Evolutionary conservation across 768 basidiomycete species (phyloP).

Genomic region (Amanita inopinata): DNA sequence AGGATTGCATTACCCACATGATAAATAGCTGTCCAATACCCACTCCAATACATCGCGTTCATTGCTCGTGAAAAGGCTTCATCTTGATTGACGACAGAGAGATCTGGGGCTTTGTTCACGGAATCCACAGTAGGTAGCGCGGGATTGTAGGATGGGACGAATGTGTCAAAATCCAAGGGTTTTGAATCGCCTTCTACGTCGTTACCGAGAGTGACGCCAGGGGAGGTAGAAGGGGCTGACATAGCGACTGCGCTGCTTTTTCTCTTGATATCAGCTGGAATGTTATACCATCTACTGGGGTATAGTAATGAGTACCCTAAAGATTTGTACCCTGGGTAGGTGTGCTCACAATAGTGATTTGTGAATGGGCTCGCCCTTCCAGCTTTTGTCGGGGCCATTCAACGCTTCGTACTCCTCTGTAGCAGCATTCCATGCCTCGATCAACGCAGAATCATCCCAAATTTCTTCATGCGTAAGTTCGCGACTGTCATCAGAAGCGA

Average conservation of each 20-base stretch:
- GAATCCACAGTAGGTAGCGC: constrained; percentile 34
- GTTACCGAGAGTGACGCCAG: constrained; percentile 3
- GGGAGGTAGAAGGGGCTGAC: constrained; percentile 6
- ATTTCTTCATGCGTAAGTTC: constrained; percentile 65
- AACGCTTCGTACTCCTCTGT: constrained; percentile 70
- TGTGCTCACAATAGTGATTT: constrained; percentile 61
- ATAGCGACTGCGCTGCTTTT: constrained; percentile 17
- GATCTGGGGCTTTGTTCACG: constrained; percentile 20
- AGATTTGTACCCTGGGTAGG: neutral
- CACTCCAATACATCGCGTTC: constrained; percentile 78
- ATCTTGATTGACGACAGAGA: constrained; percentile 45
- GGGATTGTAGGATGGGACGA: constrained; percentile 61
- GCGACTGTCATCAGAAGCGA: constrained; percentile 38
- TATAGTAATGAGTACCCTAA: too few relatives aligned
- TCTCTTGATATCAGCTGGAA: constrained; percentile 26
- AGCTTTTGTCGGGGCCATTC: constrained; percentile 59
- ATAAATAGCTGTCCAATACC: constrained; percentile 83
- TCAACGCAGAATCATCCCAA: constrained; percentile 80
- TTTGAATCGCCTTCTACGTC: constrained; percentile 33
- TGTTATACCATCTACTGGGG: constrained; percentile 67
- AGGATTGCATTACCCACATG: constrained; percentile 38
- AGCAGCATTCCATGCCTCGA: constrained; percentile 80
- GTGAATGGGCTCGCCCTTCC: constrained; percentile 63
- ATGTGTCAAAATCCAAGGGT: constrained; percentile 63
- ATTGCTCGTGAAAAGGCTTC: constrained; percentile 71